These are phyloP conservation scores for Trichoderma citrinoviride DNA, from an alignment of 2,329 filamentous ascomycete genomes.

Conservation along the genomic window DNA sequence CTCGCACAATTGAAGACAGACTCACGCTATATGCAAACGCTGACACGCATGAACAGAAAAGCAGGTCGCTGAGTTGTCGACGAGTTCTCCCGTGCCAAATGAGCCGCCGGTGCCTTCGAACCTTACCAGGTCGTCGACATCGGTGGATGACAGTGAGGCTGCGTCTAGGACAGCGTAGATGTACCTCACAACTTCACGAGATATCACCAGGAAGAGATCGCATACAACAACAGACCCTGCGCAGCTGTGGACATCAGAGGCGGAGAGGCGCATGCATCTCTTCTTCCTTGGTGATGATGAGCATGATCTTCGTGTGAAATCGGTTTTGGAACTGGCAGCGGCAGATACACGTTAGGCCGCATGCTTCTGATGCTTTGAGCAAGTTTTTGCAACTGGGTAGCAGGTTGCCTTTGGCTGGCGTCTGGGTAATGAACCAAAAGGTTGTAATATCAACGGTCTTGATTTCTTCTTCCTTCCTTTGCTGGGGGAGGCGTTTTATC, in stretches of 20 bases:
- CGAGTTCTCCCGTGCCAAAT: not conserved
- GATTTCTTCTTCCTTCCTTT: not conserved
- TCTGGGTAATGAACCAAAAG: not conserved
- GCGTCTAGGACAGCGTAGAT: not conserved
- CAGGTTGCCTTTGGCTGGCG: slow-evolving; percentile 8
- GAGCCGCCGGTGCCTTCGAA: slow-evolving; percentile 14
- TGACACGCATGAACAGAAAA: slow-evolving; percentile 7
- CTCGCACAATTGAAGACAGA: not conserved
- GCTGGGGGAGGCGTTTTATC: too few species aligned
- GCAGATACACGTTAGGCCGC: not conserved
- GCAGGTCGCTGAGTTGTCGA: slow-evolving; percentile 16
- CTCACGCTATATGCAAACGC: not conserved
- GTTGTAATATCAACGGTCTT: not conserved
- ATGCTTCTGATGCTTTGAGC: not conserved
- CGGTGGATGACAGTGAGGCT: slow-evolving; percentile 18
- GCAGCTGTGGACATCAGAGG: too few species aligned
- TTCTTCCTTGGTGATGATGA: not conserved
- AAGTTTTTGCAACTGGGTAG: not conserved
- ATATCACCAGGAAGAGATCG: too few species aligned
- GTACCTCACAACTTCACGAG: too few species aligned
- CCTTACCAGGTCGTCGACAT: slow-evolving; percentile 25
- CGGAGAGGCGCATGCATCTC: too few species aligned
- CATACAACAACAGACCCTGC: too few species aligned
- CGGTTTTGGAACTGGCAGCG: not conserved
- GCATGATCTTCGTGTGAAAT: not conserved